phyloP scores from a whole-genome alignment of 1,139 yeast species.

The Meyerozyma elateridarum region DNA sequence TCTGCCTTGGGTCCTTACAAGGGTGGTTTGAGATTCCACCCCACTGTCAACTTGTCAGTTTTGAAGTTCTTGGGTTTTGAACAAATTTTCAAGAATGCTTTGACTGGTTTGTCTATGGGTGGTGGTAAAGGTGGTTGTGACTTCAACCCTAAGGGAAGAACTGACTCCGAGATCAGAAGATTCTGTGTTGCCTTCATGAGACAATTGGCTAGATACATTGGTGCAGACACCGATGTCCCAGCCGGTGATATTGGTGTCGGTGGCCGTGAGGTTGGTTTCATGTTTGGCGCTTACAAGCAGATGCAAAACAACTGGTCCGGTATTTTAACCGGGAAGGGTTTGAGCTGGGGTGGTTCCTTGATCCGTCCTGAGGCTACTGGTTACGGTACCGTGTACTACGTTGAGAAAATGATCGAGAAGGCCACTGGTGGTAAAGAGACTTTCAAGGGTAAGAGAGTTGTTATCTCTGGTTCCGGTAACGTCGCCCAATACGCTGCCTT shows the following conservation, averaged over 20 bases:
- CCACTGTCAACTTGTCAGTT: conserved; percentile 90
- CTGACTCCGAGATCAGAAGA: conserved; percentile 91
- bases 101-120: conserved; percentile 96
- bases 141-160: conserved; percentile 93
- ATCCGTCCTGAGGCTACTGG: conserved; percentile 99
- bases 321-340: conserved; percentile 96
- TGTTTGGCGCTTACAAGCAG: conserved; percentile 95
- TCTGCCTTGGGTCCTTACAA: conserved; percentile 98
- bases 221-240: conserved; percentile 96
- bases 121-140: conserved; percentile 99
- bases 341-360: conserved; percentile 97
- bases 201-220: conserved; percentile 93
- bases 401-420: conserved; percentile 94
- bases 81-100: conserved; percentile 97
- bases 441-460: conserved; percentile 88
- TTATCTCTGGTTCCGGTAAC: conserved; percentile 97
- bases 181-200: conserved; percentile 95
- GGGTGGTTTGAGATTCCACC: conserved; percentile 98
- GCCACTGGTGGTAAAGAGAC: conserved; percentile 86
- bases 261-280: conserved; percentile 88
- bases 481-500: conserved; percentile 99
- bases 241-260: conserved; percentile 96
- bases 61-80: conserved; percentile 96
- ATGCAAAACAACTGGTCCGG: conserved; percentile 94
- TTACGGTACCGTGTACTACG: conserved; percentile 94